These are phyloP conservation scores for Agapanthus africanus DNA, from an alignment of 106 monocot species.

Conservation along the genomic window DNA sequence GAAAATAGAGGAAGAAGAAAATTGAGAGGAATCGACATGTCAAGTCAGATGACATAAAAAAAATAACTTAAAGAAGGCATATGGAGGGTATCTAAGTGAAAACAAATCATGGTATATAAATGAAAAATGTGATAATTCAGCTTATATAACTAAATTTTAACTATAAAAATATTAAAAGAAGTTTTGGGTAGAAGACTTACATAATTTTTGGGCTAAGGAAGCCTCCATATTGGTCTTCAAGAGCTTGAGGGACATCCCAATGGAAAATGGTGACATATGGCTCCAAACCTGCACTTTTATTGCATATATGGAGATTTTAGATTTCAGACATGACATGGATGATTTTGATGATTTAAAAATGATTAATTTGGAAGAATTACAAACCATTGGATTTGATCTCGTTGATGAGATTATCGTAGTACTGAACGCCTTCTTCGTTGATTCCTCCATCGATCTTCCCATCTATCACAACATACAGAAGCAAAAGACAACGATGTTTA, in stretches of 20 bases:
- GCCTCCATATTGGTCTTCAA: conserved; percentile 30
- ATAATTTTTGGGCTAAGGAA: conserved; percentile 11
- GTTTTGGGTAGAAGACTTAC: conserved; percentile 20
- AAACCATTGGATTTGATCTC: conserved; percentile 1
- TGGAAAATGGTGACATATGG: conserved; percentile 35
- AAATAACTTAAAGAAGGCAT: too few species aligned
- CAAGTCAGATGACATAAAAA: too few species aligned
- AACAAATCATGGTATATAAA: too few species aligned
- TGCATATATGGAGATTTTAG: too few species aligned
- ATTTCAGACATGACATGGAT: not conserved
- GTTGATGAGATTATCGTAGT: conserved; percentile 9
- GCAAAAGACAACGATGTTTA: too few species aligned
- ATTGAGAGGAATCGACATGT: too few species aligned
- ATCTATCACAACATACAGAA: conserved; percentile 4
- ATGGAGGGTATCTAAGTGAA: too few species aligned
- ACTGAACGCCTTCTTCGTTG: conserved; percentile 5
- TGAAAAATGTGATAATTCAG: too few species aligned
- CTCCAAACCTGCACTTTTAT: conserved; percentile 13
- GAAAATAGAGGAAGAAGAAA: too few species aligned
- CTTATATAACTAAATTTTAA: too few species aligned
- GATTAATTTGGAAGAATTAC: not conserved
- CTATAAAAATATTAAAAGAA: too few species aligned
- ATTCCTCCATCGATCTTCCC: conserved; percentile 2
- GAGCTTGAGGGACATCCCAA: conserved; percentile 31
- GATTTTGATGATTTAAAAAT: not conserved